phyloP scores from a whole-genome alignment of 306 rosid genomes.

The Begonia peltatifolia region DNA sequence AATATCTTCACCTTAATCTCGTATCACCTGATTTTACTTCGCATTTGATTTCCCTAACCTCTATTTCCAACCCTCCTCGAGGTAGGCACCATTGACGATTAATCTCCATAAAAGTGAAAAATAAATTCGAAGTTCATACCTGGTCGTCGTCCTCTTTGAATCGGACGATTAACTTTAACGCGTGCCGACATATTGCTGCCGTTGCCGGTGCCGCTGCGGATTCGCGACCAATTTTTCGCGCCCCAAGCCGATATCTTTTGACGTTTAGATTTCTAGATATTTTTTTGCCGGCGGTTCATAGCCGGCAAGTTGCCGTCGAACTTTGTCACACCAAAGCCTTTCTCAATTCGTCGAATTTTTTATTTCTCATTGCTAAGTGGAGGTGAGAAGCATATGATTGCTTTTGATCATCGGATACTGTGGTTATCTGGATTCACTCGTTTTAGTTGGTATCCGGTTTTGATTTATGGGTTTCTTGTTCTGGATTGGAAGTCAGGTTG shows the following conservation, averaged over 20 bases:
- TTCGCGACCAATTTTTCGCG: not conserved
- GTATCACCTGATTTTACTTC: not conserved
- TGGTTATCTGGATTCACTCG: slow-evolving; percentile 23
- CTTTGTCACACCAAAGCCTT: slow-evolving; percentile 25
- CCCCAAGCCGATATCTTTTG: slow-evolving; percentile 12
- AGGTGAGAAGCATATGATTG: slow-evolving; percentile 29
- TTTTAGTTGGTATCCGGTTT: slow-evolving; percentile 16
- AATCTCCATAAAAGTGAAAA: slow-evolving; percentile 15
- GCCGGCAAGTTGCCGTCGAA: slow-evolving; percentile 30
- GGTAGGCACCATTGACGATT: slow-evolving; percentile 26
- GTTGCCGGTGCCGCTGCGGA: slow-evolving; percentile 8
- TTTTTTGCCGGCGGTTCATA: slow-evolving; percentile 25
- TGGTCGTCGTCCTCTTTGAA: slow-evolving; percentile 31
- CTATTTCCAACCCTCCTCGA: slow-evolving; percentile 18
- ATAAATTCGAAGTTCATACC: slow-evolving; percentile 15
- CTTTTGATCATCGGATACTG: slow-evolving; percentile 19
- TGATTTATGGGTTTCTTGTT: slow-evolving; percentile 28
- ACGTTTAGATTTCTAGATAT: slow-evolving; percentile 8
- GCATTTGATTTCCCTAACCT: slow-evolving; percentile 9
- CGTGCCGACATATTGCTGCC: slow-evolving; percentile 22
- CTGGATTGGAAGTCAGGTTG: slow-evolving; percentile 30
- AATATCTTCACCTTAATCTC: not conserved
- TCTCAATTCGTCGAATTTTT: slow-evolving; percentile 15
- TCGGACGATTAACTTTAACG: slow-evolving; percentile 27
- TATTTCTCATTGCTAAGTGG: slow-evolving; percentile 10